These are phyloP conservation scores for Nicotiana tabacum DNA, from an alignment of 257 asterid species.

Conservation along the genomic window DNA sequence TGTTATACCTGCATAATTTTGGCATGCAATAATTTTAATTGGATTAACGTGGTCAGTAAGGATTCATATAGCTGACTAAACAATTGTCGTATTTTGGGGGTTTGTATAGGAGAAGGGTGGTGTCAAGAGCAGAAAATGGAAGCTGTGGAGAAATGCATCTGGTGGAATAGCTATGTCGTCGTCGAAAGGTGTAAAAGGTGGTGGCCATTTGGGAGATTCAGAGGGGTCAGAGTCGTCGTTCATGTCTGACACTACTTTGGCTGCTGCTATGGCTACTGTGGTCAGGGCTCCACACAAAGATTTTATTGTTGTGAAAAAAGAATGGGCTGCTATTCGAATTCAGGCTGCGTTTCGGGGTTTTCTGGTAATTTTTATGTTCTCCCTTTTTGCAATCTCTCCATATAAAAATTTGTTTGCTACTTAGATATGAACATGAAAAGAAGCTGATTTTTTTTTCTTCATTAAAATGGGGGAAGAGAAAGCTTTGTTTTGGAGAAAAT, in stretches of 20 bases:
- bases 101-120: constrained; percentile 45
- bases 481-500: no score
- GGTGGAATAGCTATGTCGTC: constrained; percentile 43
- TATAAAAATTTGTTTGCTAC: no score
- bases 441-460: no score
- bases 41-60: no score
- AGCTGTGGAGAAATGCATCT: constrained; percentile 87
- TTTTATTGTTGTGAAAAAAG: constrained; percentile 55
- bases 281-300: constrained; percentile 80
- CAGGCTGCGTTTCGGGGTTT: constrained; percentile 80
- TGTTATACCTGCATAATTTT: background rate
- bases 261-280: constrained; percentile 74
- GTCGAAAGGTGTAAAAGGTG: constrained; percentile 35
- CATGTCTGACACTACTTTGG: constrained; percentile 53
- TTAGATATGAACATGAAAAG: no score
- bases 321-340: constrained; percentile 89
- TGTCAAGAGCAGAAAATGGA: constrained; percentile 76
- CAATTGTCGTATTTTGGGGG: no score
- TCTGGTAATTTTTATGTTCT: constrained; percentile 39
- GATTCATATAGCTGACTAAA: no score
- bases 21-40: no score
- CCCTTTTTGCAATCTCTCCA: no score
- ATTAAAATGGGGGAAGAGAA: no score
- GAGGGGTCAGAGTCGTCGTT: constrained; percentile 48
- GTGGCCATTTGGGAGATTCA: constrained; percentile 33